Base-by-base conservation (phyloP, 306 rosid genomes). In the Cicer yamashitae region DNA sequence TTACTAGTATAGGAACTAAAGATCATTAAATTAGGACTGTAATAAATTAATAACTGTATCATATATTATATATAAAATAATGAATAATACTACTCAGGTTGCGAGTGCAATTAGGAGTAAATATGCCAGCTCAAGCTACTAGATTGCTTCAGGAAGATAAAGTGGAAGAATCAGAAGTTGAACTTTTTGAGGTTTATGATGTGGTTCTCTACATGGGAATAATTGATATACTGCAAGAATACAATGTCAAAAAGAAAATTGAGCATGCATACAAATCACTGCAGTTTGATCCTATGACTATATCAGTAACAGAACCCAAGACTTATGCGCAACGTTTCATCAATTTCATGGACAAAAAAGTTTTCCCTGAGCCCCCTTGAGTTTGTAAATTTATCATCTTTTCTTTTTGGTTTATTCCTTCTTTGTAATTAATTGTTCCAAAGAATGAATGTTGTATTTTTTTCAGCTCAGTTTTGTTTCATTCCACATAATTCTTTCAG, bases 121-220 rank as follows among this genome's bases (percentile, higher is more conserved):
- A 94, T 88, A 94, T 94, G 99, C 99, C 99, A 4, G 97, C 99
- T 22, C 91, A 84, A 77, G 97, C 99, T 0, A 74, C 63, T 39
- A 76, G 67, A 56, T 90, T 88, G 78, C 65, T 88, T 81, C 68
- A 6, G 1, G 79, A 84, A 56, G 90, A 74, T n/a, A 81, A 73
- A 58, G 84, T 71, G 37, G 91, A 85, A 58, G 85, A 88, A 10
- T 76, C 96, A 22, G 96, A 90, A 69, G 86, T 83, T 14, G 99
- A 92, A 72, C 96, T 84, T 74, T 86, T 89, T 53, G 97, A 90
- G 85, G 87, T 90, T 41, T 90, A 90, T 48, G 96, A 94, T 40
- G 97, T 92, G 64, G 96, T 94, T 14, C 91, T 94, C 18, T 94
- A 86, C 69, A 87, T 94, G 96, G 97, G 99, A 30, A 88, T 94